These are phyloP conservation scores for Boletus reticuloceps DNA, from an alignment of 768 basidiomycete genomes.

Conservation along the genomic window DNA sequence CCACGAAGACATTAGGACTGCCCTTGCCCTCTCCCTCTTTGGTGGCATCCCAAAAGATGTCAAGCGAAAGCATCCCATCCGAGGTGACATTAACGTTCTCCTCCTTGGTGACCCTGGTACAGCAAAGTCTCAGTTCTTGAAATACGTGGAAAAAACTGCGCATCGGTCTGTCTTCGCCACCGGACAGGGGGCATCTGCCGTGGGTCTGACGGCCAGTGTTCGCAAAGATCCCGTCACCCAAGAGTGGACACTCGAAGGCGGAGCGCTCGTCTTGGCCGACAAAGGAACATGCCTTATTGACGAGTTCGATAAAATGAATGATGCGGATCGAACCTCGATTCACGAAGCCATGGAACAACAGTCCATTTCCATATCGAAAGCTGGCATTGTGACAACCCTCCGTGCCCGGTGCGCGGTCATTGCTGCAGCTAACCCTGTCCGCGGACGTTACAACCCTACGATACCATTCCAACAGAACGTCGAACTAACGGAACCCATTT, in stretches of 20 bases:
- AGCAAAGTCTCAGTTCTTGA: slow-evolving; percentile 98
- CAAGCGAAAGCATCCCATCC: slow-evolving; percentile 92
- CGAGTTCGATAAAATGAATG: slow-evolving; percentile 99
- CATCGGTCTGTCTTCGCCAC: slow-evolving; percentile 98
- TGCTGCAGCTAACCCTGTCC: slow-evolving; percentile 96
- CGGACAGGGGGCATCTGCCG: slow-evolving; percentile 96
- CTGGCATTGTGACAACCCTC: slow-evolving; percentile 96
- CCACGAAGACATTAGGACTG: slow-evolving; percentile 99
- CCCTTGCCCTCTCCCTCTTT: slow-evolving; percentile 91
- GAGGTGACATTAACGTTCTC: slow-evolving; percentile 97
- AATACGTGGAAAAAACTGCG: slow-evolving; percentile 98
- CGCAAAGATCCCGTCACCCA: slow-evolving; percentile 95
- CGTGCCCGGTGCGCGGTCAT: slow-evolving; percentile 98
- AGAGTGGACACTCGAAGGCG: slow-evolving; percentile 99
- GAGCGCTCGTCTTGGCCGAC: slow-evolving; percentile 96
- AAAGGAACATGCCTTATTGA: slow-evolving; percentile 98
- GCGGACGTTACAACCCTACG: slow-evolving; percentile 97
- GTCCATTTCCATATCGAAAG: slow-evolving; percentile 98
- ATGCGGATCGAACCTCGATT: slow-evolving; percentile 94
- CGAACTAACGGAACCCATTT: slow-evolving; percentile 95
- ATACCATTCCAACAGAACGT: slow-evolving; percentile 99
- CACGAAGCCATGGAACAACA: slow-evolving; percentile 99
- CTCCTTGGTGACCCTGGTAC: slow-evolving; percentile 98
- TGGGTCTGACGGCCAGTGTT: slow-evolving; percentile 98
- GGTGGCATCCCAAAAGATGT: slow-evolving; percentile 95